These are phyloP conservation scores for Tulasnella sp. DNA, from an alignment of 768 basidiomycete species.

Conservation along the genomic window DNA sequence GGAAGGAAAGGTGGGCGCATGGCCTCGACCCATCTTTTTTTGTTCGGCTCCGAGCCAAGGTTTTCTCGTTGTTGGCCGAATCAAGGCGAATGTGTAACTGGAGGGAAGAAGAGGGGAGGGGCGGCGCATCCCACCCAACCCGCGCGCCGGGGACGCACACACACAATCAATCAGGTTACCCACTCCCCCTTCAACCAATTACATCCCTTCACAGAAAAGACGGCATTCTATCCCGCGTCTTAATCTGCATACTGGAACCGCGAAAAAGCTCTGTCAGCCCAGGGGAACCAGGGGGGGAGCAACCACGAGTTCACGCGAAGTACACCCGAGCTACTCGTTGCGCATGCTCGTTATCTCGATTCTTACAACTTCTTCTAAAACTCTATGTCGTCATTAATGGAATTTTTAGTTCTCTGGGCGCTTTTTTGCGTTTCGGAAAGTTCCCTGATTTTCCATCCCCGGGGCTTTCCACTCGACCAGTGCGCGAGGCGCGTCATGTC, in stretches of 20 bases:
- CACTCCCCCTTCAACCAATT: neutral
- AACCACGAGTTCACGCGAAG: neutral
- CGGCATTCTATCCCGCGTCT: neutral
- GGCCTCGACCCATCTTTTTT: neutral
- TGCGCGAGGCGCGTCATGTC: too few relatives aligned
- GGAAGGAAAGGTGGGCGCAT: neutral
- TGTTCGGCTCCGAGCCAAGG: conserved; percentile 2
- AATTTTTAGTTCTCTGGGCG: too few relatives aligned
- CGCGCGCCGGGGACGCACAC: neutral
- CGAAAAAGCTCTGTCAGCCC: too few relatives aligned
- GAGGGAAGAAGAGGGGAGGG: neutral
- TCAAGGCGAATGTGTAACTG: neutral
- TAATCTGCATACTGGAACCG: too few relatives aligned
- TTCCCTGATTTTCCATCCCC: too few relatives aligned
- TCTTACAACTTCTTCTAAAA: too few relatives aligned
- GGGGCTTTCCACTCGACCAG: too few relatives aligned
- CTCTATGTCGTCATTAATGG: too few relatives aligned
- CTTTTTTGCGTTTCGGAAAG: too few relatives aligned
- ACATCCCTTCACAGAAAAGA: neutral
- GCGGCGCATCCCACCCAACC: too few relatives aligned
- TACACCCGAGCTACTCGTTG: neutral
- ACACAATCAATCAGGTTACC: too few relatives aligned
- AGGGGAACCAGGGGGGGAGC: neutral
- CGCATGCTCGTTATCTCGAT: neutral
- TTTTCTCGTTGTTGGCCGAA: neutral